Conservation (phyloP, 345 rosid genomes). For the Populus alba region DNA sequence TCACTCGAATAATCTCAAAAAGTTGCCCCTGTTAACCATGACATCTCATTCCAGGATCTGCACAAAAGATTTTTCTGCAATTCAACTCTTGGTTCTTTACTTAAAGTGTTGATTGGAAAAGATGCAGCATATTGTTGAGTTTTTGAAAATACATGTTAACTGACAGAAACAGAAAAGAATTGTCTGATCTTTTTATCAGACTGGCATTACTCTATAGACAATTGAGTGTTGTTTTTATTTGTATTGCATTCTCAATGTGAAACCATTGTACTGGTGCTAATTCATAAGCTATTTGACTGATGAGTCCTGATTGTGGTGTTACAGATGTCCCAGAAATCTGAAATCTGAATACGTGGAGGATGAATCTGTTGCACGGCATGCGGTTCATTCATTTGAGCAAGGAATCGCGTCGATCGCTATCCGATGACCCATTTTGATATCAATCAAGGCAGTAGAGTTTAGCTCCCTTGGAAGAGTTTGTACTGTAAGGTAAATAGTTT, state of each 20-base stretch:
- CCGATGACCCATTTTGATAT: background rate
- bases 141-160: background rate
- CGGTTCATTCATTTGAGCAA: background rate
- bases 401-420: background rate
- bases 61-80: background rate
- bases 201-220: background rate
- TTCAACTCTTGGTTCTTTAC: background rate
- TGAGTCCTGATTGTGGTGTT: background rate
- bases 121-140: background rate
- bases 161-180: background rate
- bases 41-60: background rate
- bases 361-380: background rate
- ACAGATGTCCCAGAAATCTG: slow-evolving; percentile 7
- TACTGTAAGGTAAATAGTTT: background rate
- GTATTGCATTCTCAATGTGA: background rate
- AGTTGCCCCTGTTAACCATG: background rate
- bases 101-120: background rate
- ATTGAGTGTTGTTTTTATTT: background rate
- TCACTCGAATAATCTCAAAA: background rate
- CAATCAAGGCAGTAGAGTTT: background rate
- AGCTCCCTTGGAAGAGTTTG: background rate
- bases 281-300: background rate
- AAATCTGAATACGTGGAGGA: background rate
- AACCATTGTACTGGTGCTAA: background rate
- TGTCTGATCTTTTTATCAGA: background rate